Evolutionary conservation across 108 stramenopile genomes (phyloP).

Genomic region (Conticribra weissflogii): DNA sequence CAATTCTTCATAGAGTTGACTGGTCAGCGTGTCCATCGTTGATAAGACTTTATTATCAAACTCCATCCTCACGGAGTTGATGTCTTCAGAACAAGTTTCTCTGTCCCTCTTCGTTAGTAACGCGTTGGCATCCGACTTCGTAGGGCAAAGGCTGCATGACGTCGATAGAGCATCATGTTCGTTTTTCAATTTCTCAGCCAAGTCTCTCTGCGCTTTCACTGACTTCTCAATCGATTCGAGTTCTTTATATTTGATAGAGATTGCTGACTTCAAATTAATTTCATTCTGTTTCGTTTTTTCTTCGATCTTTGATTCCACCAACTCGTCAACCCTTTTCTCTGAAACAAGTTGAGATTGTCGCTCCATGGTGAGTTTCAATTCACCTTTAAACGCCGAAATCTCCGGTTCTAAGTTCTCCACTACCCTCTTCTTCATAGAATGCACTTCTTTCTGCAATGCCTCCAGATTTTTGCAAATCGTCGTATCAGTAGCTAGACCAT

Average conservation of each 20-base stretch:
- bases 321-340: not conserved
- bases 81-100: too few relatives aligned
- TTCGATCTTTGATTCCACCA: conserved; percentile 1
- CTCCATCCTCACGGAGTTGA: too few relatives aligned
- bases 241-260: not conserved
- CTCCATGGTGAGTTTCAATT: not conserved
- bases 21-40: not conserved
- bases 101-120: too few relatives aligned
- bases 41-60: too few relatives aligned
- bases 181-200: not conserved
- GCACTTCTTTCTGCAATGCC: not conserved
- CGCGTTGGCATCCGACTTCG: too few relatives aligned
- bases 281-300: conserved; percentile 5
- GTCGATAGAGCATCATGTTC: too few relatives aligned
- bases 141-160: too few relatives aligned
- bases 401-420: not conserved
- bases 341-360: conserved; percentile 5
- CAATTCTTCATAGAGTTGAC: not conserved
- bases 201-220: not conserved
- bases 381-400: conserved; percentile 3
- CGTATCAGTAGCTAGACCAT: too few relatives aligned
- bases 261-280: not conserved
- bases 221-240: not conserved
- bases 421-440: not conserved
- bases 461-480: not conserved